Base-by-base conservation (phyloP, 441 rosid genomes). In the Croton laevigatus region DNA sequence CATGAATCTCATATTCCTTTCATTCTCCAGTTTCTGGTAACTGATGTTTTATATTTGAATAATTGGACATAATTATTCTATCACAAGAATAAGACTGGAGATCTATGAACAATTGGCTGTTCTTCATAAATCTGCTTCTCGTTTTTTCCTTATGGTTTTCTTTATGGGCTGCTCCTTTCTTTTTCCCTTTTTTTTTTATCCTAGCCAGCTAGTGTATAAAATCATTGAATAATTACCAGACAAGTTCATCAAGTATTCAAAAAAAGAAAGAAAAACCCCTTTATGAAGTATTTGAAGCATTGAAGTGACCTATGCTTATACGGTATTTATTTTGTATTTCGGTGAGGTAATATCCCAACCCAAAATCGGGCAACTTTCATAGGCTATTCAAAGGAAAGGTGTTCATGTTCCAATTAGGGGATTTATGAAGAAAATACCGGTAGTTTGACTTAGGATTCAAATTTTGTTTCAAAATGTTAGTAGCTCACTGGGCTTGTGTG, bases 1-100 rank as follows among this genome's bases (percentile, higher is more conserved):
- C 88, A 89, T 76, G 99, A 95, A 84, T 86, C 99, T 13, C 99
- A 95, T 77, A 86, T 91, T 71, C 97, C 98, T 70, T 95, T 85
- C 78, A 68, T 95, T 76, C 98, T 95, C 72, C 98, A 95, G 79
- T 93, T 95, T 87, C 68, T 91, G 94, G 98, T 95, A 83, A 81
- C 37, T 70, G 44, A 38, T 1, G 4, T 55, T 60, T 65, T 23
- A 44, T 16, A 3, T 36, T 34, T 11, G 42, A 27, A 48, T 64
- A 22, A 19, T 49, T 17, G n/a, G 14, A 12, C 40, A 37, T 19
- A 32, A 3, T 51, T 4, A 6, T 7, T 59, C 16, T 40, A 16
- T 59, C 44, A 32, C 44, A 20, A 54, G 52, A 46, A 37, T 10
- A 4, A 42, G 62, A 69, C 1, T n/a, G 2, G 45, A 45, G 45